Conservation (phyloP, 352 stramenopile genomes). For the Globisporangium recalcitrans region DNA sequence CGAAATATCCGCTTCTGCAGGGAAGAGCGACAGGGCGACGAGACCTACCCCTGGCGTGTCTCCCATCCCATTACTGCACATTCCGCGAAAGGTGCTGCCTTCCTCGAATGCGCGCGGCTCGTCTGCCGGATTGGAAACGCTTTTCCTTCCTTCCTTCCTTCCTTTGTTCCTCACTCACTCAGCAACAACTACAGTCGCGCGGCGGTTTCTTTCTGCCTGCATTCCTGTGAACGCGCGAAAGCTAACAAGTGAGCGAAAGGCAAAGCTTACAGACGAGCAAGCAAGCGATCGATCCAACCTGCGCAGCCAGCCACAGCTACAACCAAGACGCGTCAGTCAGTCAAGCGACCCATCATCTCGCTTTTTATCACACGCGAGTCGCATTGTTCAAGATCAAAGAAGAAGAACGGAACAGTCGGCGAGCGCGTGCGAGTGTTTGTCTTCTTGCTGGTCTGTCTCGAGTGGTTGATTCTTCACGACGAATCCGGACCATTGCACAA, state of each 20-base stretch:
- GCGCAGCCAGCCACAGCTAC: neutral
- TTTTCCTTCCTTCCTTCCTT: neutral
- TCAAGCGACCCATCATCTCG: neutral
- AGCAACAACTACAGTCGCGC: neutral
- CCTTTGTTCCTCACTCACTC: too few species aligned
- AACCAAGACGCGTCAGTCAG: neutral
- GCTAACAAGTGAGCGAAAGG: neutral
- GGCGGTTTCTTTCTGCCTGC: neutral
- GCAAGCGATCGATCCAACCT: neutral
- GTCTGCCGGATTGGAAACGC: neutral
- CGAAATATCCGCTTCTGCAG: neutral
- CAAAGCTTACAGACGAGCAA: neutral
- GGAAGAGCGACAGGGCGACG: conserved; percentile 5
- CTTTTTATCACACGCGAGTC: neutral
- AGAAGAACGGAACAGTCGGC: conserved; percentile 8
- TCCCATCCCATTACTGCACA: neutral
- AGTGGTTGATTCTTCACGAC: neutral
- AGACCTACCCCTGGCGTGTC: neutral
- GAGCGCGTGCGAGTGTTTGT: conserved; percentile 7
- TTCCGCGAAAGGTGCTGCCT: conserved; percentile 1
- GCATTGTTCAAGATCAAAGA: conserved; percentile 10
- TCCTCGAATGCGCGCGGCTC: neutral
- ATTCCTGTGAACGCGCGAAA: neutral
- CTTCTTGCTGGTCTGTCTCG: neutral
- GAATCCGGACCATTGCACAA: conserved; percentile 1